Base-by-base conservation (phyloP, 2,329 filamentous ascomycete genomes). In the Colletotrichum aenigma region DNA sequence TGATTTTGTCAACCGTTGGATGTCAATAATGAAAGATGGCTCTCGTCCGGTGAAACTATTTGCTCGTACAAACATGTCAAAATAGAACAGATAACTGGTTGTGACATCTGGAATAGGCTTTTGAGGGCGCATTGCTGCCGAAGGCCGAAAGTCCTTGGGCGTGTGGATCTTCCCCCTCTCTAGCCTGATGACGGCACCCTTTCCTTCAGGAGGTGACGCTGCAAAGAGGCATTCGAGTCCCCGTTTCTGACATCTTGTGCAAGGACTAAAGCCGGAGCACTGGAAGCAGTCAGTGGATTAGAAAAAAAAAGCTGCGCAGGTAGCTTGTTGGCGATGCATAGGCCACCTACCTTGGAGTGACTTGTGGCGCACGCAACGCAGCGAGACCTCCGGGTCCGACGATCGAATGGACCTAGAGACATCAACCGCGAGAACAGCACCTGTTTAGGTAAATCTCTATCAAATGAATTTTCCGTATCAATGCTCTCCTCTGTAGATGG, bases 211-310 rank as follows among this genome's bases (percentile, higher is more conserved):
- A 2, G 7, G 7, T 32, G 71, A 58, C 16, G 26, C 36, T 7
- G 70, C 52, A 43, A 81, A 84, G 8, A 65, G 61, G 66, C 83
- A 85, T 1, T 34, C 5, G 4, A 80, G 56, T 3, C 68, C 76
- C 15, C 78, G 79, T 10, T 79, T 80, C 16, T 78, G 76, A 64
- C 84, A 85, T 43, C 81, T 80, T 8, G 60, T 75, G 58, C 84
- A 85, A 7, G 83, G 83, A 26, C 65, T 30, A 8, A 58, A 74
- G 43, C 84, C 84, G 67, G 83, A 84, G 76, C 84, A 85, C 83
- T 85, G 7, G 9, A 26, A 28, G 30, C 18, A 21, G 55, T 61
- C 21, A 72, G 70, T 16, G 21, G 12, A 18, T 4, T 28, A 24
- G 7, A 6, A 32, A 52, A 8, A 10, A 32, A 52, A 5, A 43